Conservation (phyloP, 1,284 basidiomycete genomes). For the Apiotrichum laibachii region DNA sequence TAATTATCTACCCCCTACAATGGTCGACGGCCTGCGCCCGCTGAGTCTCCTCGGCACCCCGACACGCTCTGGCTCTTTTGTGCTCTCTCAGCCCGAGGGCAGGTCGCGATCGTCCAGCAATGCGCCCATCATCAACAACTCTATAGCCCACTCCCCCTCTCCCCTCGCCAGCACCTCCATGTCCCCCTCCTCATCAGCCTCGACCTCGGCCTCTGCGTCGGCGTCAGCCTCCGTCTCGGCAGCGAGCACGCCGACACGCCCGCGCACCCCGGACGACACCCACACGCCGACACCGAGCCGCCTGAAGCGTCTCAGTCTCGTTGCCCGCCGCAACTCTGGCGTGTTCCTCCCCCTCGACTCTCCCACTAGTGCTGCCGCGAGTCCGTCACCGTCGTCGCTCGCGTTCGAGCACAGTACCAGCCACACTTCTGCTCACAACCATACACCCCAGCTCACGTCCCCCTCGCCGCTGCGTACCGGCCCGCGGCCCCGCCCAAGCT, state of each 20-base stretch:
- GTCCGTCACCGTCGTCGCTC: background rate
- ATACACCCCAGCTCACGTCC: background rate
- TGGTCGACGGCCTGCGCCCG: too few relatives aligned
- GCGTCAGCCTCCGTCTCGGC: background rate
- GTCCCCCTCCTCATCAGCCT: background rate
- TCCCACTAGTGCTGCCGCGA: background rate
- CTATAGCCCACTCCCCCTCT: too few relatives aligned
- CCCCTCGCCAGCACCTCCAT: too few relatives aligned
- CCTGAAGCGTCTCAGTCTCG: constrained; percentile 28
- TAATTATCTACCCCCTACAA: too few relatives aligned
- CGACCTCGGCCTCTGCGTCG: background rate
- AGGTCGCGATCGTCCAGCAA: too few relatives aligned
- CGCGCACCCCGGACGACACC: background rate
- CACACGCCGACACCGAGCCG: constrained; percentile 3
- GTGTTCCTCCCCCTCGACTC: background rate
- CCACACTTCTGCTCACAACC: background rate
- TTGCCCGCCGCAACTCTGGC: constrained; percentile 9
- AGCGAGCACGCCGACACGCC: background rate
- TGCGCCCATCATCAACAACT: background rate
- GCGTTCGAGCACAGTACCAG: background rate
- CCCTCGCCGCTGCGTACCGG: background rate
- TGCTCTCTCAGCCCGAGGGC: too few relatives aligned
- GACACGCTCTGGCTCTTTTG: too few relatives aligned
- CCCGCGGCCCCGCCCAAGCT: background rate
- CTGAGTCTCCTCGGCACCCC: too few relatives aligned